Conservation (phyloP, 495 filamentous ascomycete genomes). For the Trichoderma virens region DNA sequence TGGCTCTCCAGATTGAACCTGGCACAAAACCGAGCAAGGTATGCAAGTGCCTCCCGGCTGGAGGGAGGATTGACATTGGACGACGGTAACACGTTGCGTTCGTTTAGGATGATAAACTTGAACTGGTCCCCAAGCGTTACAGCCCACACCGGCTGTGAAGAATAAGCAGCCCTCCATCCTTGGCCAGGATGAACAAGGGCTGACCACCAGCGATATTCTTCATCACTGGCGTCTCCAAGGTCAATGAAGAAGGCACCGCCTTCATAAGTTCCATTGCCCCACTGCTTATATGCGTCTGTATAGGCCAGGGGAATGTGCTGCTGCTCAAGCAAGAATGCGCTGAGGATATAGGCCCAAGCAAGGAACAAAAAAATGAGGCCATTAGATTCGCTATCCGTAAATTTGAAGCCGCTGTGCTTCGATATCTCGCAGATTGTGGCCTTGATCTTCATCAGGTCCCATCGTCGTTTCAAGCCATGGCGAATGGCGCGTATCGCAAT, state of each 20-base stretch:
- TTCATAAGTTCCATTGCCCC: background rate
- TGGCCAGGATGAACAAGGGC: background rate
- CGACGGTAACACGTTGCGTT: background rate
- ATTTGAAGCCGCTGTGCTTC: background rate
- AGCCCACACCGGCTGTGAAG: background rate
- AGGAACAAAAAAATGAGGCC: background rate
- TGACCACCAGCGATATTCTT: constrained; percentile 4
- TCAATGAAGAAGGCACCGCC: background rate
- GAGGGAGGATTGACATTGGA: background rate
- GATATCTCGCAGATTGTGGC: background rate
- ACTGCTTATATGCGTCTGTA: background rate
- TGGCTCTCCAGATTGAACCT: background rate
- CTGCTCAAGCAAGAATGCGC: background rate
- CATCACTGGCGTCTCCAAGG: background rate
- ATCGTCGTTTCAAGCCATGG: background rate
- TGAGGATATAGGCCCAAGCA: background rate
- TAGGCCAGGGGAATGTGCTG: background rate
- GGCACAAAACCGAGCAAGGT: background rate
- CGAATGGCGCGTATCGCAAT: background rate
- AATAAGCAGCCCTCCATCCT: background rate
- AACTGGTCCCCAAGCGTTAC: background rate
- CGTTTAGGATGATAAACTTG: background rate
- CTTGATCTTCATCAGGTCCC: background rate
- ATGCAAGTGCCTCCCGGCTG: background rate
- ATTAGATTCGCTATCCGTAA: background rate